Conservation (phyloP, 176 grass and related monocot genomes). For the Otatea glauca region DNA sequence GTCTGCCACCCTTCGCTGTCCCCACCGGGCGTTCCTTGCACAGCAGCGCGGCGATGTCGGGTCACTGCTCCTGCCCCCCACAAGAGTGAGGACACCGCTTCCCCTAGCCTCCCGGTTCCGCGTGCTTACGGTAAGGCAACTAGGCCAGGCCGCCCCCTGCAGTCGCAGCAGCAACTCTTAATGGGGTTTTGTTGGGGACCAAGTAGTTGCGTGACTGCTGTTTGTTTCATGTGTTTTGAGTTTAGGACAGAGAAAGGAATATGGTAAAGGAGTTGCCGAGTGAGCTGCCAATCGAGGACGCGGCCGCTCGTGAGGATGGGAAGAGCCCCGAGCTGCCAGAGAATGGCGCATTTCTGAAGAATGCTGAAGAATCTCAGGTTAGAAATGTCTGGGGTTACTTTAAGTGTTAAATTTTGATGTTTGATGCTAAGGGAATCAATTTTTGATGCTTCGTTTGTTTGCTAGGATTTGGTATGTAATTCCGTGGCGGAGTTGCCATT, state of each 20-base stretch:
- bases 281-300: slow-evolving; percentile 22
- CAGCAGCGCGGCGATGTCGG: background rate
- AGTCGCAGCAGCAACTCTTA: background rate
- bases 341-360: slow-evolving; percentile 15
- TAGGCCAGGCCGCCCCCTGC: background rate
- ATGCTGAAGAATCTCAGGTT: slow-evolving; percentile 42
- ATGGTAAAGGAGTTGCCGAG: slow-evolving; percentile 38
- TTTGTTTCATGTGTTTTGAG: background rate
- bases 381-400: slow-evolving; percentile 23
- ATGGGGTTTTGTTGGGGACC: background rate
- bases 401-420: background rate
- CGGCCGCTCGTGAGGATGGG: slow-evolving; percentile 18
- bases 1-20: background rate
- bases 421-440: background rate
- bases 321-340: slow-evolving; percentile 22
- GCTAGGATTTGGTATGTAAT: slow-evolving; percentile 46
- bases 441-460: slow-evolving; percentile 15
- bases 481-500: background rate
- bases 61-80: background rate
- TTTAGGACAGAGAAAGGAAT: background rate
- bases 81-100: background rate
- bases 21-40: background rate
- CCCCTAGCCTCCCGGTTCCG: background rate
- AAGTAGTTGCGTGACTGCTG: background rate
- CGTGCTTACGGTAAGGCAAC: background rate